Percentiles rank a stretch among this genome's conserved stretches.
Conservation (phyloP, 768 basidiomycete genomes). For the Kwoniella mangroviensis region DNA sequence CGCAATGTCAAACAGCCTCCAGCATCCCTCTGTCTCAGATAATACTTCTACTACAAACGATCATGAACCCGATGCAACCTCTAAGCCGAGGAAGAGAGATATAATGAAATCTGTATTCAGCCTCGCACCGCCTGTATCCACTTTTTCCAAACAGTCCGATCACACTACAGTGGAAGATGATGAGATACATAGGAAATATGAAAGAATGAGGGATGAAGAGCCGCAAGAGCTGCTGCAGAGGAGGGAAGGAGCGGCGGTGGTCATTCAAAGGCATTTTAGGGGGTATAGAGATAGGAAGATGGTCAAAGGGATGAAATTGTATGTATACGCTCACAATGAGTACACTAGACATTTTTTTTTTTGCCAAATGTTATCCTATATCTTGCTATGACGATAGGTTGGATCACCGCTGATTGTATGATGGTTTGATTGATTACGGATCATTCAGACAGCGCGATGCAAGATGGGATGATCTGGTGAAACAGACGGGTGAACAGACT, state of each 20-base stretch:
- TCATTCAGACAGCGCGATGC: slow-evolving; percentile 34
- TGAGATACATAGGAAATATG: neutral
- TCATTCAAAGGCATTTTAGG: slow-evolving; percentile 34
- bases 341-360: too few relatives aligned
- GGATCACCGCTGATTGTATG: neutral
- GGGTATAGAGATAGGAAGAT: slow-evolving; percentile 31
- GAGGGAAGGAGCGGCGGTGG: slow-evolving; percentile 20
- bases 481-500: slow-evolving; percentile 27
- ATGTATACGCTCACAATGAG: neutral
- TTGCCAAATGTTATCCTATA: too few relatives aligned
- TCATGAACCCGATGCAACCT: neutral
- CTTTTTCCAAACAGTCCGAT: neutral
- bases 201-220: neutral
- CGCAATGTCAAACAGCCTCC: neutral
- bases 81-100: neutral
- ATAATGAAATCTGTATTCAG: slow-evolving; percentile 1
- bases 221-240: neutral
- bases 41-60: neutral
- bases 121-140: neutral
- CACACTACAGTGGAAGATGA: too few relatives aligned
- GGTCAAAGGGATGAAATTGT: slow-evolving; percentile 29
- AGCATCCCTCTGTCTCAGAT: neutral
- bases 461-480: slow-evolving; percentile 48
- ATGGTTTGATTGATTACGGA: too few relatives aligned
- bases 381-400: neutral